A percentile compares a stretch with the other conserved stretches of the same genome.
Conservation (phyloP, 2,329 filamentous ascomycete species). For the Cladosporium halotolerans region DNA sequence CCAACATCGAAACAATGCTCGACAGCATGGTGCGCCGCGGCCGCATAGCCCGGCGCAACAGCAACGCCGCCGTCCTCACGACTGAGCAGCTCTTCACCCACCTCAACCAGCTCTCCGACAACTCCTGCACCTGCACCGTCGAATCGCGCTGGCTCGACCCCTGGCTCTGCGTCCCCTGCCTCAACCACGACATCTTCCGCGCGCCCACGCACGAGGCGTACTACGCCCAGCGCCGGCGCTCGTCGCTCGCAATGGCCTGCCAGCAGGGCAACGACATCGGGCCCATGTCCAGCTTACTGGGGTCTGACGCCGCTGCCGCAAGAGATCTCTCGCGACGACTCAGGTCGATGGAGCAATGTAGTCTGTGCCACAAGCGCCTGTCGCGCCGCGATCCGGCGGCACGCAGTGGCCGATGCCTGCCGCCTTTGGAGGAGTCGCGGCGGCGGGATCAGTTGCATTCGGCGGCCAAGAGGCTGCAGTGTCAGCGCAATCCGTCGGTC, state of each 20-base stretch:
- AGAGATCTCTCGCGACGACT: neutral
- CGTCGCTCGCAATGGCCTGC: neutral
- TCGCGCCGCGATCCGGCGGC: slow-evolving; percentile 4
- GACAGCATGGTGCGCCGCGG: slow-evolving; percentile 11
- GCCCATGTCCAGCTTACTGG: neutral
- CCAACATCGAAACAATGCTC: slow-evolving; percentile 11
- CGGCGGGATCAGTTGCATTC: neutral
- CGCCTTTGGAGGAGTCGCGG: slow-evolving; percentile 1
- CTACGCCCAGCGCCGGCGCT: neutral
- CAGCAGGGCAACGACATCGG: slow-evolving; percentile 10
- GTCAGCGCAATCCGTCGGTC: neutral
- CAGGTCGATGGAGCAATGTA: slow-evolving; percentile 9
- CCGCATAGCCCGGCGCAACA: neutral
- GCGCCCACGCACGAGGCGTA: slow-evolving; percentile 11
- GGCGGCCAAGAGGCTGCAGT: slow-evolving; percentile 1
- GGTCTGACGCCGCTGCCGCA: neutral
- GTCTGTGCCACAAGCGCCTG: slow-evolving; percentile 5
- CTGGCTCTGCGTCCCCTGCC: slow-evolving; percentile 10
- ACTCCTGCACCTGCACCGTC: slow-evolving; percentile 8
- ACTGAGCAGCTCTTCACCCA: slow-evolving; percentile 9
- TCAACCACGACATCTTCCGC: slow-evolving; percentile 11
- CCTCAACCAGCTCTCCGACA: slow-evolving; percentile 3
- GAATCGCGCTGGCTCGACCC: slow-evolving; percentile 11
- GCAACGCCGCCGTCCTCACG: slow-evolving; percentile 3
- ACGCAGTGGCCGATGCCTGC: slow-evolving; percentile 5